Evolutionary conservation across 2,329 filamentous ascomycete genomes (phyloP).

Genomic region (Colletotrichum limetticola): DNA sequence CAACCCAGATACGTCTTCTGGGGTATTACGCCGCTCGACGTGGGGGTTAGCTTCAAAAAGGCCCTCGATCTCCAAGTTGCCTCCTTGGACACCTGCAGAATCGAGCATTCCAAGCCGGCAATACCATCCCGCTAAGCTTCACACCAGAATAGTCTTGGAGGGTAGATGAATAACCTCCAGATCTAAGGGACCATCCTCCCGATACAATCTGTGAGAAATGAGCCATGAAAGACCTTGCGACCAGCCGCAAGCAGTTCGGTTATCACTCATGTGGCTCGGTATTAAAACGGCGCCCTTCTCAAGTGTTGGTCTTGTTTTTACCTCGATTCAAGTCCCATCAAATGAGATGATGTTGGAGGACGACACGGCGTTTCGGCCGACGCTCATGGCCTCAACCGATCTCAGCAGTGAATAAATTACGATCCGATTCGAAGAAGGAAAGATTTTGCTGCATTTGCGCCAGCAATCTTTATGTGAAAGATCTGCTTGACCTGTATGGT

Average conservation of each 20-base stretch:
- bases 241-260: background rate
- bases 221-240: background rate
- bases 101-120: background rate
- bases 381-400: background rate
- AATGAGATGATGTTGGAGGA: background rate
- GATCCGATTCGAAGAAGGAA: background rate
- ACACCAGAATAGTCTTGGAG: background rate
- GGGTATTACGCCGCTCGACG: conserved; percentile 11
- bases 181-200: background rate
- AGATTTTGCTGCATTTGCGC: background rate
- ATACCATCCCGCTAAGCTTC: background rate
- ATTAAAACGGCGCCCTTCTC: background rate
- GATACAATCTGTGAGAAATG: background rate
- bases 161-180: background rate
- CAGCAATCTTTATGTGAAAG: background rate
- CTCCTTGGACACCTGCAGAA: background rate
- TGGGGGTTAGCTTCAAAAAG: conserved; percentile 23
- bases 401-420: background rate
- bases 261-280: background rate
- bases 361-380: background rate
- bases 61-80: background rate
- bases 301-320: background rate
- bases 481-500: background rate
- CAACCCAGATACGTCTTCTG: conserved; percentile 12
- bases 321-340: background rate